Evolutionary conservation across 768 basidiomycete genomes (phyloP).

Genomic region (Bullera alba): DNA sequence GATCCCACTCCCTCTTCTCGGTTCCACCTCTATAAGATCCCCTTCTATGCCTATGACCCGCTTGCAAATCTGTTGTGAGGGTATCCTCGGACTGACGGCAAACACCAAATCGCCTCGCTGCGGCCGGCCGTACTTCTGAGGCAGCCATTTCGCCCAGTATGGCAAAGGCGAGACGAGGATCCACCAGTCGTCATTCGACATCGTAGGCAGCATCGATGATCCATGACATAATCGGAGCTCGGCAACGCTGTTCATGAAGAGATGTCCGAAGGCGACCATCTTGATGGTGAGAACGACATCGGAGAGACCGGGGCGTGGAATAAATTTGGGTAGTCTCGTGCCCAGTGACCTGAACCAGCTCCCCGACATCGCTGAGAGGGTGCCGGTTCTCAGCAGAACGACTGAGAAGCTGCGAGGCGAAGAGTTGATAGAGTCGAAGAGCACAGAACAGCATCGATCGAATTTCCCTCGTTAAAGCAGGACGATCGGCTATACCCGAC

Average conservation of each 20-base stretch:
- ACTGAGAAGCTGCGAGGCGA: too few species aligned
- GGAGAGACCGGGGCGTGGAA: too few species aligned
- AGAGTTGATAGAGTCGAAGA: too few species aligned
- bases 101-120: conserved; percentile 71
- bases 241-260: conserved; percentile 33
- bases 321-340: too few species aligned
- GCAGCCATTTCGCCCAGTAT: conserved; percentile 22
- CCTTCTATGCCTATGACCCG: conserved; percentile 83
- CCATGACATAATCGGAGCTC: conserved; percentile 41
- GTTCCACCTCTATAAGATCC: conserved; percentile 81
- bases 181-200: conserved; percentile 38
- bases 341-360: too few species aligned
- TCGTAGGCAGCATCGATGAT: conserved; percentile 47
- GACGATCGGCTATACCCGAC: too few species aligned
- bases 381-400: too few species aligned
- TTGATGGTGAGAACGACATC: too few species aligned
- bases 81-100: conserved; percentile 63
- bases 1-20: conserved; percentile 47
- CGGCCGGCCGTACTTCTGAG: conserved; percentile 8
- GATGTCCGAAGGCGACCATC: conserved; percentile 28
- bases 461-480: too few species aligned
- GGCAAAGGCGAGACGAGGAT: conserved; percentile 43
- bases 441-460: too few species aligned
- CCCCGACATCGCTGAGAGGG: too few species aligned
- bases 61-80: conserved; percentile 69